Conservation (phyloP, 2,329 filamentous ascomycete genomes). For the Exophiala sideris region DNA sequence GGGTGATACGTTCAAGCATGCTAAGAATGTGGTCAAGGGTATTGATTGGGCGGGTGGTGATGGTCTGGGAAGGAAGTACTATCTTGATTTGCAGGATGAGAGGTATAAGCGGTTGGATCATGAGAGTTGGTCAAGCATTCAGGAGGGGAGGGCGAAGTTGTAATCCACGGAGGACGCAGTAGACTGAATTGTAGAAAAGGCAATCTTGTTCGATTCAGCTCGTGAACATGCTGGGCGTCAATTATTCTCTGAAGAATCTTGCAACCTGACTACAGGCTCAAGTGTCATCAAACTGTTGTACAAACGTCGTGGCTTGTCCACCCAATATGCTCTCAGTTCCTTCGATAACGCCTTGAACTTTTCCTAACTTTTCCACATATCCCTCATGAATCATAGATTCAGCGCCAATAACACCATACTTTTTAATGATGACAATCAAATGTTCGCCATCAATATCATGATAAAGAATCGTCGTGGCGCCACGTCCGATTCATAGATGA, state of each 20-base stretch:
- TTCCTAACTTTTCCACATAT: too few relatives aligned
- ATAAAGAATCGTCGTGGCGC: background rate
- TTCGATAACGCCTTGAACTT: too few relatives aligned
- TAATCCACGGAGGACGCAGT: slow-evolving; percentile 22
- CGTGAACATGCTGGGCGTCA: too few relatives aligned
- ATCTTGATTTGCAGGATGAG: slow-evolving; percentile 39
- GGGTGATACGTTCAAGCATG: slow-evolving; percentile 51
- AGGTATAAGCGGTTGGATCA: slow-evolving; percentile 39
- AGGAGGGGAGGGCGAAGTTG: slow-evolving; percentile 43
- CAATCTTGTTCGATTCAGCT: too few relatives aligned
- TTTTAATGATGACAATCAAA: too few relatives aligned
- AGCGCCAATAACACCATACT: too few relatives aligned
- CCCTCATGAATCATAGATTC: too few relatives aligned
- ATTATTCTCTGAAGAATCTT: too few relatives aligned
- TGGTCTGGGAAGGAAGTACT: slow-evolving; percentile 37
- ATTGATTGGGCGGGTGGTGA: slow-evolving; percentile 40
- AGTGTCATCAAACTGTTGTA: background rate
- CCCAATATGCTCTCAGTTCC: too few relatives aligned
- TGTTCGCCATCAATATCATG: too few relatives aligned
- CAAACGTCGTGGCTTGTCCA: background rate
- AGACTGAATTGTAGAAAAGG: background rate
- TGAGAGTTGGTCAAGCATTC: slow-evolving; percentile 41
- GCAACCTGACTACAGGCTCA: too few relatives aligned
- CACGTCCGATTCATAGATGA: background rate
- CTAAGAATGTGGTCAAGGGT: slow-evolving; percentile 44